Conservation (phyloP, 2,329 filamentous ascomycete genomes). For the Xylariaceae sp. region DNA sequence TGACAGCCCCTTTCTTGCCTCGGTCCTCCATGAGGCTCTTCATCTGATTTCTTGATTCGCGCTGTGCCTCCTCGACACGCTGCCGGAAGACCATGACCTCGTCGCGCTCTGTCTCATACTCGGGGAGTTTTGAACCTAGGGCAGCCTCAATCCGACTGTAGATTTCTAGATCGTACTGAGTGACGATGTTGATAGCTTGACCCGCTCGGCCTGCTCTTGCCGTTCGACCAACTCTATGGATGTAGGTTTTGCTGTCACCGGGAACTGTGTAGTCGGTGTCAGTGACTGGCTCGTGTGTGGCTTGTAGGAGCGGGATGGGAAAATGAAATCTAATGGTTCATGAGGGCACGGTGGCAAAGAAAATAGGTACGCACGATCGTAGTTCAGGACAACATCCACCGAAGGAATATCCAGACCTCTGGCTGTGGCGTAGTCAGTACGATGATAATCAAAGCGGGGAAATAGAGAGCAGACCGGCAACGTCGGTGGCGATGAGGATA, state of each 20-base stretch:
- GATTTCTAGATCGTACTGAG: conserved; percentile 73
- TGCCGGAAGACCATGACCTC: conserved; percentile 80
- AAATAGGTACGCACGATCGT: conserved; percentile 30
- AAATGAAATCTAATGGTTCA: not conserved
- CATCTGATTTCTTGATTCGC: conserved; percentile 76
- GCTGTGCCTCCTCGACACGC: conserved; percentile 79
- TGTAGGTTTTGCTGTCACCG: conserved; percentile 67
- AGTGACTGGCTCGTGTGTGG: not conserved
- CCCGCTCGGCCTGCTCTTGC: conserved; percentile 84
- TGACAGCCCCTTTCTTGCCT: conserved; percentile 51
- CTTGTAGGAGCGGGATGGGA: not conserved
- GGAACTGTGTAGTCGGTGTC: conserved; percentile 6
- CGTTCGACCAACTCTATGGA: conserved; percentile 85
- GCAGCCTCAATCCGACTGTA: conserved; percentile 80
- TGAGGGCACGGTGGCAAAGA: not conserved
- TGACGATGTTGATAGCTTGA: conserved; percentile 76
- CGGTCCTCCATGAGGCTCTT: conserved; percentile 73
- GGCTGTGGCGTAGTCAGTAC: conserved; percentile 39
- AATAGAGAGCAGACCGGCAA: conserved; percentile 44
- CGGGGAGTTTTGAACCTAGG: conserved; percentile 70
- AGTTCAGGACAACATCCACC: conserved; percentile 86
- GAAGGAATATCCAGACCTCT: conserved; percentile 89
- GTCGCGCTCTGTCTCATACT: conserved; percentile 70
- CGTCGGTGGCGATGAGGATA: conserved; percentile 89
- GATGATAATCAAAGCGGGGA: not conserved